Base-by-base conservation (phyloP, 495 filamentous ascomycete species). In the Jackrogersella multiformis region DNA sequence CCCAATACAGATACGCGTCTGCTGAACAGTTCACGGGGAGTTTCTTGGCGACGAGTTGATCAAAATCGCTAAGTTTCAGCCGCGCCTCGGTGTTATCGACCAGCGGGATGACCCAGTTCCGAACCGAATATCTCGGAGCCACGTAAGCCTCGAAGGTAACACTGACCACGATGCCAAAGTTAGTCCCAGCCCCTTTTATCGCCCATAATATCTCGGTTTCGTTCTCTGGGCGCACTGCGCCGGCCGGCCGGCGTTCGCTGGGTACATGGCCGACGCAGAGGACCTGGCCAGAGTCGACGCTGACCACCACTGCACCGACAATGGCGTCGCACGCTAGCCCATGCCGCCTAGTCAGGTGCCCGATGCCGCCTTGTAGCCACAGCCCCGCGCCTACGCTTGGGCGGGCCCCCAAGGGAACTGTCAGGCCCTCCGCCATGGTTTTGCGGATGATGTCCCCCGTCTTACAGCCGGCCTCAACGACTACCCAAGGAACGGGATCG, bases 321-420 rank as follows among this genome's bases (percentile, higher is more conserved):
- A 90, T 85, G 52, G 82, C 73, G 71, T 90, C 86, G 73, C 85
- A 88, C 8, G 86, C 68, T 26, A 90, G 86, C 21, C 87, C 86
- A 58, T 88, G 68, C 38, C 81, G 54, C 59, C 87, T 82, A 52
- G 84, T 70, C 49, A 89, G 77, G 71, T 88, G 85, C 10, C 87
- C 87, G 44, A 90, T 87, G 68, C 87, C 87, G 57, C 87, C 87
- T 79, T 90, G 86, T 49, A 90, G 75, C 85, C 85, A 88, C 38
- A 86, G 65, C 21, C 87, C 87, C 5, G 84, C 82, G 32, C 87
- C 87, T 44, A 89, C 86, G 58, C 86, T 87, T 70, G 86, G 87
- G 36, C 86, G 84, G 34, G 84, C 61, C 6, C 86, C 87, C 38
- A 89, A 70, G 3, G 87, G 87, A 21, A 89, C 84, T 68, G 83